Conservation (phyloP, 768 basidiomycete species). For the Leccinellum albellum region DNA sequence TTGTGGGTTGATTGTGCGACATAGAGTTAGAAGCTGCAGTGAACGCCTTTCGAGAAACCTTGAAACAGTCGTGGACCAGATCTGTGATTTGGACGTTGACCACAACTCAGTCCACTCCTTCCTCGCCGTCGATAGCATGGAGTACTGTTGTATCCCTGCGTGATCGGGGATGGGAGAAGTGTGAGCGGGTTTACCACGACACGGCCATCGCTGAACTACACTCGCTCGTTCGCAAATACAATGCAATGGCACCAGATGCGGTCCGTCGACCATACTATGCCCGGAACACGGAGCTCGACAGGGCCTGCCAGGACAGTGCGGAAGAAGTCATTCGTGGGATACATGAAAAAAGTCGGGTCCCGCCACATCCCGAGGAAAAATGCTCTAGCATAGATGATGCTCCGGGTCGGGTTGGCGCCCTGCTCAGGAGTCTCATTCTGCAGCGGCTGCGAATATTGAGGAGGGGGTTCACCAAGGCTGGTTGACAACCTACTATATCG, state of each 20-base stretch:
- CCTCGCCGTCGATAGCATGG: constrained; percentile 34
- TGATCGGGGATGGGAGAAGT: constrained; percentile 67
- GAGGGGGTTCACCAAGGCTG: constrained; percentile 6
- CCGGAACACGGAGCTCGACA: constrained; percentile 55
- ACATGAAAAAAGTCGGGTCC: constrained; percentile 20
- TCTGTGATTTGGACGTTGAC: constrained; percentile 63
- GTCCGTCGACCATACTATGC: constrained; percentile 65
- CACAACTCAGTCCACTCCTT: constrained; percentile 36
- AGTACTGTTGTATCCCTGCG: constrained; percentile 43
- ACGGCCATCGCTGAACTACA: constrained; percentile 70
- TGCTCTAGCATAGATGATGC: constrained; percentile 6
- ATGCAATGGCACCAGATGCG: constrained; percentile 72
- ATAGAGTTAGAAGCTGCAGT: constrained; percentile 66
- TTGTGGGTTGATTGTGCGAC: not conserved
- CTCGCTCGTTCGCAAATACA: constrained; percentile 72
- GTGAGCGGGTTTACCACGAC: constrained; percentile 65
- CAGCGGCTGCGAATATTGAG: constrained; percentile 23
- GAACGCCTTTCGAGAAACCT: constrained; percentile 56
- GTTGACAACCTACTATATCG: not conserved
- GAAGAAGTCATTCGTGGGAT: constrained; percentile 49
- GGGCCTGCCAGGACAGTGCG: constrained; percentile 46
- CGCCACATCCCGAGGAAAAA: constrained; percentile 1
- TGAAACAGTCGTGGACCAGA: constrained; percentile 73
- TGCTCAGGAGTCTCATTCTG: constrained; percentile 26
- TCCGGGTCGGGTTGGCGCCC: not conserved